Evolutionary conservation across 805 yeast species (phyloP), one percentile per base, ranked within the genome.

Genomic region (Groenewaldozyma salmanticensis): DNA sequence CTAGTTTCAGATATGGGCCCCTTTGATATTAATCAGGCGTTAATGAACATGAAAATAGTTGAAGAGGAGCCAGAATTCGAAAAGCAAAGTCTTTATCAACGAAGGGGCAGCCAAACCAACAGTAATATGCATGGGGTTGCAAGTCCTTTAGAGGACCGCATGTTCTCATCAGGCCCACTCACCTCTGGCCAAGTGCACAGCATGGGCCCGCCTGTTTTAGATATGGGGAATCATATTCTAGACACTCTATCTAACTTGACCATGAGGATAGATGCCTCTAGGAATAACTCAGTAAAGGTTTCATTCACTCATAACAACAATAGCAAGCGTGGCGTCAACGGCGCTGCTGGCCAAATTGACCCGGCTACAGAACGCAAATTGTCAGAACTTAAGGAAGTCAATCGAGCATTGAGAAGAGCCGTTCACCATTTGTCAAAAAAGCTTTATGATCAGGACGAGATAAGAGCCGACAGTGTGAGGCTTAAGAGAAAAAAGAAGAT

Each of bases 401-500:
- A 24, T 24, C 29, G 29, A 9, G 13, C 29, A 9, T 24, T 24
- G 29, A 24, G 29, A 24, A 7, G 29, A 13, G 29, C 13, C 29
- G 13, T 24, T 24, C 29, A 24, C 29, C 29, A 24, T 13, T 13
- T 24, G 7, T 9, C 29, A 13, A 24, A 24, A 13, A 24, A 24
- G 29, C 29, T 24, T 24, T 24, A 24, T 24, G 29, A 24, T 19
- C 27, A 16, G n/a, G 42, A 27, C n/a, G 42, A 36, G 24, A 40
- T 44, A 16, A 24, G 27, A 7, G 50, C 49, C 19, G 63, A 68
- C 17, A 55, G 64, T 36, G 71, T 66, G 31, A 57, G 58, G 49
- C 59, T 71, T 38, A 66, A 66, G 58, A 79, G 98, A 68, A 76
- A 84, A 65, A 77, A 84, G 62, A 90, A 87, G 73, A 92, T 92